Percentiles rank a stretch among this genome's conserved stretches.
Conservation (phyloP, 106 monocot genomes). For the Triglochin maritima region DNA sequence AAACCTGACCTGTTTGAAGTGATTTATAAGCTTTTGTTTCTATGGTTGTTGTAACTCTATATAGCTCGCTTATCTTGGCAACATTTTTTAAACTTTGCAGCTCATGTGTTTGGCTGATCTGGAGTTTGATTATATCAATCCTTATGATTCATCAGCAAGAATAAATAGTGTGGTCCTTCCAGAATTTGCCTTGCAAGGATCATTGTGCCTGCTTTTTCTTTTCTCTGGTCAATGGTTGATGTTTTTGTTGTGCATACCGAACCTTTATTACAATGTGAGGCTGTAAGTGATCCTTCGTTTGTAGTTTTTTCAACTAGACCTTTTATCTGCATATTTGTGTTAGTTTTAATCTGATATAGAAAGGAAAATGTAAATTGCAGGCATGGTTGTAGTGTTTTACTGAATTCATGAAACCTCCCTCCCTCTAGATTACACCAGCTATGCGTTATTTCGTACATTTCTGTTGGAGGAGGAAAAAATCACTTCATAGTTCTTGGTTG, state of each 20-base stretch:
- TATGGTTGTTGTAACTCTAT: neutral
- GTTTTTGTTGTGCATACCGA: constrained; percentile 51
- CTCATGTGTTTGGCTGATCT: constrained; percentile 71
- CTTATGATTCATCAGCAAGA: constrained; percentile 59
- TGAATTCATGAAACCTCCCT: no score
- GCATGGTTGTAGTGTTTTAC: no score
- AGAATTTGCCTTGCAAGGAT: constrained; percentile 60
- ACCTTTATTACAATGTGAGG: constrained; percentile 51
- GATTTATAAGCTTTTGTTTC: no score
- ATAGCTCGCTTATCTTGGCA: neutral
- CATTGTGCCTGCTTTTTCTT: constrained; percentile 47
- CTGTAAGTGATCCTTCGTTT: constrained; percentile 37
- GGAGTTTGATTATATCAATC: constrained; percentile 77
- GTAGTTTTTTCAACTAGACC: no score
- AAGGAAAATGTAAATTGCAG: no score
- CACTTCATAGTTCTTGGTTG: no score
- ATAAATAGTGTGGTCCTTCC: constrained; percentile 63
- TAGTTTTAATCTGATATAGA: no score
- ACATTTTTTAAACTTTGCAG: constrained; percentile 31
- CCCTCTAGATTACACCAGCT: no score
- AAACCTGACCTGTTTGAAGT: neutral
- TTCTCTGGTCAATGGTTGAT: constrained; percentile 65
- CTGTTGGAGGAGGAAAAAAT: no score
- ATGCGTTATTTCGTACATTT: no score
- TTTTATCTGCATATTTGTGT: no score